Conservation (phyloP, 1,284 basidiomycete genomes). For the Pseudozyma sp. region DNA sequence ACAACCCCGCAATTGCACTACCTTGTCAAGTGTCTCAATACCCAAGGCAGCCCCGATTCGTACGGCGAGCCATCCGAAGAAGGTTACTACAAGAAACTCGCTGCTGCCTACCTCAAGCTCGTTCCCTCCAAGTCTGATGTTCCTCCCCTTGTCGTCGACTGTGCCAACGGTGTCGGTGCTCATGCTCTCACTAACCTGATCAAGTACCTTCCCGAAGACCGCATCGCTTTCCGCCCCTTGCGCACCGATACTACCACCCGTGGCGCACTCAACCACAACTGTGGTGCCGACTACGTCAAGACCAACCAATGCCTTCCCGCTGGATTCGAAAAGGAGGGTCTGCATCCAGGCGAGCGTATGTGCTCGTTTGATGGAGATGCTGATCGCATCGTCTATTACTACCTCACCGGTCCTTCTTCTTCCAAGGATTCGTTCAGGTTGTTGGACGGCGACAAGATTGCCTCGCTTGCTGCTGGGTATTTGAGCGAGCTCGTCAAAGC, state of each 20-base stretch:
- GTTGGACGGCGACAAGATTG: constrained; percentile 99
- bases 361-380: constrained; percentile 98
- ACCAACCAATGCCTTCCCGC: constrained; percentile 72
- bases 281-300: constrained; percentile 98
- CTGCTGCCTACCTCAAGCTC: constrained; percentile 85
- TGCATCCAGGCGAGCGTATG: constrained; percentile 76
- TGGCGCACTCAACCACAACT: constrained; percentile 82
- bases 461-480: constrained; percentile 90
- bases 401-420: constrained; percentile 71
- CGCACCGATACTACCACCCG: constrained; percentile 72
- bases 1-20: constrained; percentile 98
- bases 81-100: constrained; percentile 88
- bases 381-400: constrained; percentile 96
- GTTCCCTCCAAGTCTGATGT: constrained; percentile 69
- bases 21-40: constrained; percentile 89
- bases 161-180: constrained; percentile 96
- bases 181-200: constrained; percentile 62
- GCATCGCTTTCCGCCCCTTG: constrained; percentile 53
- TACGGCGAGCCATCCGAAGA: constrained; percentile 87
- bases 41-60: constrained; percentile 76
- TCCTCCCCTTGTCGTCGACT: constrained; percentile 83
- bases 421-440: constrained; percentile 84
- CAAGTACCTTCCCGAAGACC: constrained; percentile 59
- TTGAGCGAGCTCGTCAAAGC: constrained; percentile 85
- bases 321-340: constrained; percentile 61